Conservation (phyloP, 2,329 filamentous ascomycete genomes). For the Hymenoscyphus salicellus region DNA sequence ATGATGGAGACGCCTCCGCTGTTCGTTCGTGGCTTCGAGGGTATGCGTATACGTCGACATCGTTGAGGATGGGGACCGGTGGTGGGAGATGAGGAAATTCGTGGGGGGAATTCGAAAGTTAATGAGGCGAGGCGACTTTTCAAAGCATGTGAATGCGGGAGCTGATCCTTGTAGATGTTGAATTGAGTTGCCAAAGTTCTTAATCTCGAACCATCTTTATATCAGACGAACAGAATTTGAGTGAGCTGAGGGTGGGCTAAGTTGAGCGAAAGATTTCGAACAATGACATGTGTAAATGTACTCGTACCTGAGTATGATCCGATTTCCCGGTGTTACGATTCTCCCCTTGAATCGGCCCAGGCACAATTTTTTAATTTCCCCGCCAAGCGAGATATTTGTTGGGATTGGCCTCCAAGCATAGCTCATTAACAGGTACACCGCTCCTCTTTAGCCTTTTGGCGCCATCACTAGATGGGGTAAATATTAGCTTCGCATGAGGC, state of each 20-base stretch:
- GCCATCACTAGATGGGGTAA: too few species aligned
- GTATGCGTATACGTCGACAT: constrained; percentile 17
- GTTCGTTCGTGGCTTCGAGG: constrained; percentile 30
- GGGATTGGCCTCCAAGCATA: not conserved
- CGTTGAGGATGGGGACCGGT: constrained; percentile 6
- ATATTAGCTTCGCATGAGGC: too few species aligned
- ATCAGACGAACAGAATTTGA: not conserved
- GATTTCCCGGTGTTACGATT: constrained; percentile 20
- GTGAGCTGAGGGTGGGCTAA: not conserved
- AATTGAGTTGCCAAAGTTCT: not conserved
- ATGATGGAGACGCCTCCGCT: constrained; percentile 53
- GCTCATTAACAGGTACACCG: not conserved
- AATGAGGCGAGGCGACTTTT: constrained; percentile 4
- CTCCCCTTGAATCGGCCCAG: constrained; percentile 12
- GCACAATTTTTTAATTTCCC: not conserved
- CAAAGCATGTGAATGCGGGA: constrained; percentile 9
- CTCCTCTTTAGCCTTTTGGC: not conserved
- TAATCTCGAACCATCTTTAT: not conserved
- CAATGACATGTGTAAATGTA: constrained; percentile 5
- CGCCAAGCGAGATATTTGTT: not conserved
- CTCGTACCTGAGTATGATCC: constrained; percentile 5
- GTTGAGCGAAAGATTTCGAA: constrained; percentile 5
- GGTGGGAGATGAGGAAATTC: not conserved
- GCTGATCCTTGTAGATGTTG: constrained; percentile 15
- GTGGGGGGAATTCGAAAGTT: not conserved